Evolutionary conservation across 2,329 filamentous ascomycete genomes (phyloP).

Genomic region (Colletotrichum sidae): DNA sequence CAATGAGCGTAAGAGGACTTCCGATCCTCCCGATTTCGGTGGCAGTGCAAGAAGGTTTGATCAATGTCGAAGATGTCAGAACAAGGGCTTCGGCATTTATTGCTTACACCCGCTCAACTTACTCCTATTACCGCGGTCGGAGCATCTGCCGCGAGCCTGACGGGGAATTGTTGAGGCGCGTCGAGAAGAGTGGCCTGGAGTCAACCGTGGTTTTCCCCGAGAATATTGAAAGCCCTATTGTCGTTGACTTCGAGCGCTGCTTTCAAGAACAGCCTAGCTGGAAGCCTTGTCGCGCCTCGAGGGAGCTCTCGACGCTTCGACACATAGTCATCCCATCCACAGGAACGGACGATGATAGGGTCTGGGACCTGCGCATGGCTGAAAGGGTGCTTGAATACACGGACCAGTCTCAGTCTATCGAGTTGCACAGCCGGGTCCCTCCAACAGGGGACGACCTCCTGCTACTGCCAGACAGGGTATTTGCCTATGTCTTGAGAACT

Average conservation of each 20-base stretch:
- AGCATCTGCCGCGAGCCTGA: neutral
- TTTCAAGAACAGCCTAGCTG: neutral
- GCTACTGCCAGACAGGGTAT: neutral
- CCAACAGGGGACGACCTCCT: neutral
- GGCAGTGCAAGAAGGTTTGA: neutral
- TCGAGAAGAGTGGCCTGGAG: neutral
- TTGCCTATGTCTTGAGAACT: constrained; percentile 8
- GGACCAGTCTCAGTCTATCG: neutral
- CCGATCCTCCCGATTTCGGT: neutral
- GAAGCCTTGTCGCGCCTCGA: neutral
- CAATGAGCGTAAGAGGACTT: neutral
- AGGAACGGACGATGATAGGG: neutral
- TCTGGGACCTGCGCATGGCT: neutral
- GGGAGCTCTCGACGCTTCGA: neutral
- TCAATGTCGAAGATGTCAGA: neutral
- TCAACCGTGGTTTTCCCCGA: neutral
- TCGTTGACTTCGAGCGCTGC: constrained; percentile 9
- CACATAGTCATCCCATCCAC: neutral
- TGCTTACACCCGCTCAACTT: neutral
- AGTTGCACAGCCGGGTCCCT: neutral
- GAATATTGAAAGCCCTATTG: constrained; percentile 6
- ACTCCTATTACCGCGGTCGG: constrained; percentile 6
- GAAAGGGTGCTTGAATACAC: constrained; percentile 8
- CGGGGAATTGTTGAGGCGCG: neutral
- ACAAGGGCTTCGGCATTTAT: neutral